phyloP scores from a whole-genome alignment of 148 eudicot species.

The Fagopyrum tataricum region DNA sequence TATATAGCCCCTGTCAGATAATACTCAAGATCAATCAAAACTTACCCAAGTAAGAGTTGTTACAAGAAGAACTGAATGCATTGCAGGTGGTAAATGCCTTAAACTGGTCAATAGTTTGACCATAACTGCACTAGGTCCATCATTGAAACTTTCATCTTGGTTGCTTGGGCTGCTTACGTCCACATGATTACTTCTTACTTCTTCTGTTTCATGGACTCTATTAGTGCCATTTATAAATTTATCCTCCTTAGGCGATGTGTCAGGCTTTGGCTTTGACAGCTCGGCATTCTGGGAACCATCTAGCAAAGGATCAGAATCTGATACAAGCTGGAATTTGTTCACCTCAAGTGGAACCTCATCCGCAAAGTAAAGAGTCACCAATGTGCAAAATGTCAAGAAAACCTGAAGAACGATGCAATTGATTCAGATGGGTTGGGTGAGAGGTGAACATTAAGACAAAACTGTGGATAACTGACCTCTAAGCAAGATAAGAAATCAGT shows the following conservation, averaged over 20 bases:
- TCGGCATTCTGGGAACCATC: constrained; percentile 39
- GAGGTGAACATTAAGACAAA: background rate
- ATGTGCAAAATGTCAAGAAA: constrained; percentile 71
- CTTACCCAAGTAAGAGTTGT: constrained; percentile 94
- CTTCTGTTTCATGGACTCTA: constrained; percentile 20
- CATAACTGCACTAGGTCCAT: constrained; percentile 80
- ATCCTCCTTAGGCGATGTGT: constrained; percentile 20
- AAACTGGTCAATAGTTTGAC: constrained; percentile 83
- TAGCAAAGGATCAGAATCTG: constrained; percentile 82
- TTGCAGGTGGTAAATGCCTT: constrained; percentile 79
- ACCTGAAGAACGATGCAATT: constrained; percentile 29
- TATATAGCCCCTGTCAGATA: background rate
- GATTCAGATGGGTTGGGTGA: constrained; percentile 10
- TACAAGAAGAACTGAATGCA: constrained; percentile 86
- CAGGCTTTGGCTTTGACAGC: constrained; percentile 35
- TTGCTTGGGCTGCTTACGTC: constrained; percentile 34
- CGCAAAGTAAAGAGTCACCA: constrained; percentile 87
- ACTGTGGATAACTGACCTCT: background rate
- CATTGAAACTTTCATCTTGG: constrained; percentile 34
- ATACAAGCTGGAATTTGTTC: constrained; percentile 29
- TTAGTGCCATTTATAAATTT: constrained; percentile 20
- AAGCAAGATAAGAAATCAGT: background rate
- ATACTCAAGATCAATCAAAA: constrained; percentile 7
- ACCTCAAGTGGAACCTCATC: constrained; percentile 71
- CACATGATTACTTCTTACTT: constrained; percentile 18